phyloP scores from a whole-genome alignment of 306 rosid species.

The Arachis hypogaea region DNA sequence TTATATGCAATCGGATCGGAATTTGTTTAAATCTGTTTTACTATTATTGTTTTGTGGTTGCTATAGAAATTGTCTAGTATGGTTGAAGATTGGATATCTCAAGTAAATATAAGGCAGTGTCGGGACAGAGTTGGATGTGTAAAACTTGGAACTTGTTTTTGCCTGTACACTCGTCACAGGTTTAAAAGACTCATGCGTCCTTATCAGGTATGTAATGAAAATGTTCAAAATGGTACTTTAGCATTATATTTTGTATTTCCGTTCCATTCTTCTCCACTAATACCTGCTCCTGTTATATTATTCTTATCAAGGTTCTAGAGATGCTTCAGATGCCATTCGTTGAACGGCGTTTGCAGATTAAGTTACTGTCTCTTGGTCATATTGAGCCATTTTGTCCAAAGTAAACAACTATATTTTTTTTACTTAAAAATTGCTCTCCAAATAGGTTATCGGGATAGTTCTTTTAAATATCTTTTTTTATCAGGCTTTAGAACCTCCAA shows the following conservation, averaged over 20 bases:
- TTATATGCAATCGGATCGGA: too few relatives aligned
- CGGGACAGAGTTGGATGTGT: constrained; percentile 98
- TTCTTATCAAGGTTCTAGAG: constrained; percentile 74
- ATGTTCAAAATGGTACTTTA: constrained; percentile 1
- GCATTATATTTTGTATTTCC: constrained; percentile 24
- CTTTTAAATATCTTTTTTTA: constrained; percentile 36
- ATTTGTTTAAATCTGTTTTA: too few relatives aligned
- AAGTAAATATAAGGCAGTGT: constrained; percentile 94
- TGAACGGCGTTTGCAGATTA: constrained; percentile 89
- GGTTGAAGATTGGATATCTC: constrained; percentile 99
- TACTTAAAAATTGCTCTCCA: constrained; percentile 14
- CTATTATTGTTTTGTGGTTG: constrained; percentile 35
- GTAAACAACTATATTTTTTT: constrained; percentile 46
- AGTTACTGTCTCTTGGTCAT: constrained; percentile 80
- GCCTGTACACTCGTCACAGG: constrained; percentile 80
- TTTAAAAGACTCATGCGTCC: constrained; percentile 89
- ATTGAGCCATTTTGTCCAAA: constrained; percentile 75
- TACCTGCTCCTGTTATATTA: constrained; percentile 4
- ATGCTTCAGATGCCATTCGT: constrained; percentile 98
- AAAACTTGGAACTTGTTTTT: constrained; percentile 90
- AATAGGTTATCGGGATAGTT: constrained; percentile 32
- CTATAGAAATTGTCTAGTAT: constrained; percentile 92
- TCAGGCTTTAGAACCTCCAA: constrained; percentile 97
- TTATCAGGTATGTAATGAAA: constrained; percentile 68
- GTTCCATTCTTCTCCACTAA: constrained; percentile 29